phyloP scores from a whole-genome alignment of 371 early-diverging fungal species.

The Rhizopus microsporus region DNA sequence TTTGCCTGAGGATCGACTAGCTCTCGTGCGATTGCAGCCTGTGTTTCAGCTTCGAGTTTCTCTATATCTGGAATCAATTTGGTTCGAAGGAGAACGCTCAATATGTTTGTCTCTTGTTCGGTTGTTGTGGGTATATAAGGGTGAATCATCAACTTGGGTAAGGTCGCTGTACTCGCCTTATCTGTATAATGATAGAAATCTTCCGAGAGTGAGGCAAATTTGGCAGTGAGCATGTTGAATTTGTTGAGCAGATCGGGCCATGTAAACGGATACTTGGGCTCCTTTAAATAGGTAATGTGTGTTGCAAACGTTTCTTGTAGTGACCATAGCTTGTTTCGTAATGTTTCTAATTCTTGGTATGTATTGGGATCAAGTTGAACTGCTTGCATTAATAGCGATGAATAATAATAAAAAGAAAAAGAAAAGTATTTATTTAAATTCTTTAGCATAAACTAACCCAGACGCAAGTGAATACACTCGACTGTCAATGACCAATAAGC shows the following conservation, averaged over 20 bases:
- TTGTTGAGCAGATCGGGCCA: conserved; percentile 67
- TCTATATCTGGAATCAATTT: conserved; percentile 71
- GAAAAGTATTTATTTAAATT: neutral
- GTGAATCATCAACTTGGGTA: conserved; percentile 61
- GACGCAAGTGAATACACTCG: conserved; percentile 25
- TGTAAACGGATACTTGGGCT: conserved; percentile 47
- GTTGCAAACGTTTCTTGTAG: conserved; percentile 63
- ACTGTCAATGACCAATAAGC: conserved; percentile 22
- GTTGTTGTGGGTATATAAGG: conserved; percentile 57
- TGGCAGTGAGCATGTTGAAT: conserved; percentile 69
- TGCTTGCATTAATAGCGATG: conserved; percentile 9
- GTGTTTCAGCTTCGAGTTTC: conserved; percentile 54
- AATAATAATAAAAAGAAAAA: conserved; percentile 1
- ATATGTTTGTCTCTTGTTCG: conserved; percentile 62
- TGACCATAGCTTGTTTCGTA: conserved; percentile 61
- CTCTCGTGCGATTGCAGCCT: conserved; percentile 49
- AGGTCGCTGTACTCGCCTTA: conserved; percentile 44
- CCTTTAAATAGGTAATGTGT: conserved; percentile 47
- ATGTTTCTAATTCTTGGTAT: conserved; percentile 59
- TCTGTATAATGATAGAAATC: conserved; percentile 49
- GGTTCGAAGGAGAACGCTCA: conserved; percentile 62
- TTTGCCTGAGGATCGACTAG: conserved; percentile 16
- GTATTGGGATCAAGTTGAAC: conserved; percentile 55
- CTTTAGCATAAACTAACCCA: conserved; percentile 15
- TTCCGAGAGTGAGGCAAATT: conserved; percentile 54